These are phyloP conservation scores for Poterioochromonas sp. DNA, from an alignment of 352 stramenopile species.

Conservation along the genomic window DNA sequence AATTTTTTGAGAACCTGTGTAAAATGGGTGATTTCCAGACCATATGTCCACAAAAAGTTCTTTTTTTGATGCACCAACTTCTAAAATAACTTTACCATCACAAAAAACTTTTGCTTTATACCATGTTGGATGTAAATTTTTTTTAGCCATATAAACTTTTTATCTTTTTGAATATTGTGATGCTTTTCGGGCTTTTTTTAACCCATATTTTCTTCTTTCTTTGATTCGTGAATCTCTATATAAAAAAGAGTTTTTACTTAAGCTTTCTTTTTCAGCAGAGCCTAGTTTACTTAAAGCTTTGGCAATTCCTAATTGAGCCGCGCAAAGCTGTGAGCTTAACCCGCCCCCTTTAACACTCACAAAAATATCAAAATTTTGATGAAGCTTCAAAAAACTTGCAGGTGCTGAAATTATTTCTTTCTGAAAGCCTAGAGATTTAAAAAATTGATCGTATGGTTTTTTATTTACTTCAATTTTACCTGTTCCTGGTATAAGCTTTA, in stretches of 20 bases:
- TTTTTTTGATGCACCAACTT: conserved; percentile 29
- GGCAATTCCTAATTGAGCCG: conserved; percentile 23
- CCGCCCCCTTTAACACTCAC: conserved; percentile 16
- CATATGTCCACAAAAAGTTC: conserved; percentile 34
- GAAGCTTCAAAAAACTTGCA: not conserved
- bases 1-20: conserved; percentile 33
- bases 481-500: conserved; percentile 12
- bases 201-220: not conserved
- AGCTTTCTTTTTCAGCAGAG: not conserved
- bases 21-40: conserved; percentile 34
- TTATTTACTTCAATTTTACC: conserved; percentile 39
- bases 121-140: conserved; percentile 6
- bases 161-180: not conserved
- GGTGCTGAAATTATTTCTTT: not conserved
- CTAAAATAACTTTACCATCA: conserved; percentile 28
- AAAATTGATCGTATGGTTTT: conserved; percentile 38
- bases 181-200: not conserved
- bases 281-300: conserved; percentile 13
- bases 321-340: not conserved
- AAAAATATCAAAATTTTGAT: conserved; percentile 27
- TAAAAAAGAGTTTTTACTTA: conserved; percentile 6
- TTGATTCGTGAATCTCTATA: conserved; percentile 9
- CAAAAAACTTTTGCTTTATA: conserved; percentile 34
- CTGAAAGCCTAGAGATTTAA: conserved; percentile 37
- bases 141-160: conserved; percentile 2